A percentile compares a stretch with the other conserved stretches of the same genome.
Conservation (phyloP, 176 grass and related monocot genomes). For the Oryza longistaminata region DNA sequence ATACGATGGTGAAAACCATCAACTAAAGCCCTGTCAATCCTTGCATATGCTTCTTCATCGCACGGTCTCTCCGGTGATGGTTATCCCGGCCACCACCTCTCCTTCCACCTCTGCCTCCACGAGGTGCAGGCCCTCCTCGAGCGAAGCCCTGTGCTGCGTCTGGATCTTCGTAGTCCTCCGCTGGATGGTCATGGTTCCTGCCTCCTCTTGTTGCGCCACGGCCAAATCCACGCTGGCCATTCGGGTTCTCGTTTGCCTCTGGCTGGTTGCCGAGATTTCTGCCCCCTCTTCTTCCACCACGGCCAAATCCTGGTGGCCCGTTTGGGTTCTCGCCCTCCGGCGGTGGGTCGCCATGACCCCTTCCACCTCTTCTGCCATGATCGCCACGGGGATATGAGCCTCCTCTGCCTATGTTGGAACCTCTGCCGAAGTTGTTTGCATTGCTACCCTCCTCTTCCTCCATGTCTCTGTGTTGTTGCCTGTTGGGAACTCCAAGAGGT, state of each 20-base stretch:
- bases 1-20: neutral
- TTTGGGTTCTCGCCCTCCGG: conserved; percentile 15
- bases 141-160: conserved; percentile 32
- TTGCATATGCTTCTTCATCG: conserved; percentile 77
- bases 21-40: conserved; percentile 58
- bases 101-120: conserved; percentile 49
- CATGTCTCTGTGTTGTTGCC: conserved; percentile 38
- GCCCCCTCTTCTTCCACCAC: conserved; percentile 45
- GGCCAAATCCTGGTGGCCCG: conserved; percentile 34
- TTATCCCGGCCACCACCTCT: conserved; percentile 63
- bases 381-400: conserved; percentile 41
- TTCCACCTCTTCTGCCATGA: conserved; percentile 48
- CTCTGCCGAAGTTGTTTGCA: conserved; percentile 45
- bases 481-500: conserved; percentile 57
- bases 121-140: conserved; percentile 36
- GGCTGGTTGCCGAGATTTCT: conserved; percentile 15
- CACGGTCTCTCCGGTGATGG: conserved; percentile 62
- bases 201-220: conserved; percentile 42
- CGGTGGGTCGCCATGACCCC: conserved; percentile 16
- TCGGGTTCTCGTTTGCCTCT: conserved; percentile 23
- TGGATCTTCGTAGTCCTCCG: conserved; percentile 31
- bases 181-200: conserved; percentile 29
- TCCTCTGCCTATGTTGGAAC: conserved; percentile 46
- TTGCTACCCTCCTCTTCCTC: conserved; percentile 41
- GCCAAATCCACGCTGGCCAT: conserved; percentile 44